phyloP scores from a whole-genome alignment of 257 asterid species.

The Petunia secreta region DNA sequence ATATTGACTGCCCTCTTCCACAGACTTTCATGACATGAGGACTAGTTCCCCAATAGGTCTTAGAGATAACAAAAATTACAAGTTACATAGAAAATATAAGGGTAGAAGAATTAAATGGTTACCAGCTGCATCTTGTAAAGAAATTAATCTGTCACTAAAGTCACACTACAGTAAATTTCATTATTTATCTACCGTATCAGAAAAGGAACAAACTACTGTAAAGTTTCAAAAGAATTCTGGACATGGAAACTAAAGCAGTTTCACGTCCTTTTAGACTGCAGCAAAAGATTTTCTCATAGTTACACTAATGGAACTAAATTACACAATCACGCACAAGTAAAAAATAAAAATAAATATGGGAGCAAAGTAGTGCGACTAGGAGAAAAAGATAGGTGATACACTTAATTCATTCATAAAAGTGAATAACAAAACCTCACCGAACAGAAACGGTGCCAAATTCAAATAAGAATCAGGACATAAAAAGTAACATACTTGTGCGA shows the following conservation, averaged over 20 bases:
- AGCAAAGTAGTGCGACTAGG: background rate
- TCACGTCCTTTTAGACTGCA: background rate
- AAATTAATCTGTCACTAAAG: background rate
- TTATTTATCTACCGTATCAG: too few relatives aligned
- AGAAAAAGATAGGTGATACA: background rate
- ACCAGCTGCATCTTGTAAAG: background rate
- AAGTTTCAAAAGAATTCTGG: background rate
- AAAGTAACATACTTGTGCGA: conserved; percentile 81
- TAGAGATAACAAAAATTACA: background rate
- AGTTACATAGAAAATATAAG: background rate
- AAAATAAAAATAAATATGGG: background rate
- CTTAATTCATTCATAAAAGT: background rate
- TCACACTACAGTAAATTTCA: background rate
- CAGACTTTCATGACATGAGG: conserved; percentile 8
- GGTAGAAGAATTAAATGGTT: background rate
- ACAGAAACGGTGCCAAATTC: conserved; percentile 1
- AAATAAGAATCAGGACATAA: conserved; percentile 17
- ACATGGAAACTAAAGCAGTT: background rate
- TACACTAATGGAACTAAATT: background rate
- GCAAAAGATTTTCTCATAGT: background rate
- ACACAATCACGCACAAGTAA: conserved; percentile 14
- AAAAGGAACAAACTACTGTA: background rate
- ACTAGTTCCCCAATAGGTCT: conserved; percentile 8
- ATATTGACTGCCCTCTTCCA: background rate
- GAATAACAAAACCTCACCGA: background rate